These are phyloP conservation scores for Fusarium agapanthi DNA, from an alignment of 2,329 filamentous ascomycete genomes.

Conservation along the genomic window DNA sequence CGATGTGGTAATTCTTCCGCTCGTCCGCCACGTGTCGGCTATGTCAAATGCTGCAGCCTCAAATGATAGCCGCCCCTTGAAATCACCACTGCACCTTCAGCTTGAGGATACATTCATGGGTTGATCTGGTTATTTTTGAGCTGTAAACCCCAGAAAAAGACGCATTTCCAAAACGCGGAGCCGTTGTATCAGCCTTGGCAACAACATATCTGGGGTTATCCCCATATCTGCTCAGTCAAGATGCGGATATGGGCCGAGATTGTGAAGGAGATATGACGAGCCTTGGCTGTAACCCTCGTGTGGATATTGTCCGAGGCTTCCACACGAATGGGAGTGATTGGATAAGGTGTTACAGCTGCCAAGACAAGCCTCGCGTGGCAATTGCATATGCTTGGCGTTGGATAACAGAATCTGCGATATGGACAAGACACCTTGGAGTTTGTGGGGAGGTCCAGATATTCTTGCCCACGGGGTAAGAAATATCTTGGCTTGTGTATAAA, in stretches of 20 bases:
- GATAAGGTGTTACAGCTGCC: not conserved
- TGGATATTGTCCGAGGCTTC: not conserved
- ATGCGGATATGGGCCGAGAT: not conserved
- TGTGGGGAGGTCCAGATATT: not conserved
- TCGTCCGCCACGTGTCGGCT: constrained; percentile 18
- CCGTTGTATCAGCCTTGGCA: constrained; percentile 5
- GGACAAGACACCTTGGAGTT: not conserved
- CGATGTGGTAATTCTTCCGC: constrained; percentile 5
- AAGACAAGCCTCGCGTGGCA: constrained; percentile 18
- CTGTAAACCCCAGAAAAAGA: not conserved
- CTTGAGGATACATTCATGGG: not conserved
- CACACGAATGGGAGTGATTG: not conserved
- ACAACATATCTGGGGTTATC: not conserved
- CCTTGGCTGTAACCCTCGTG: not conserved
- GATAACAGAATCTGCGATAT: constrained; percentile 2
- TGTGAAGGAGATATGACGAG: not conserved
- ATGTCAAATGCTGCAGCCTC: not conserved
- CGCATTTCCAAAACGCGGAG: not conserved
- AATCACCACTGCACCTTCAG: not conserved
- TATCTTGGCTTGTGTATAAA: constrained; percentile 25
- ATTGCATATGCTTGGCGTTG: constrained; percentile 14
- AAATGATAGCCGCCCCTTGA: constrained; percentile 7
- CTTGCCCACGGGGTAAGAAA: not conserved
- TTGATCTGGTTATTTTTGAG: not conserved
- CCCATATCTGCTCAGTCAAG: not conserved